A percentile compares a stretch with the other conserved stretches of the same genome.
phyloP scores from a whole-genome alignment of 1,139 yeast genomes.

The Groenewaldozyma auringiensis region DNA sequence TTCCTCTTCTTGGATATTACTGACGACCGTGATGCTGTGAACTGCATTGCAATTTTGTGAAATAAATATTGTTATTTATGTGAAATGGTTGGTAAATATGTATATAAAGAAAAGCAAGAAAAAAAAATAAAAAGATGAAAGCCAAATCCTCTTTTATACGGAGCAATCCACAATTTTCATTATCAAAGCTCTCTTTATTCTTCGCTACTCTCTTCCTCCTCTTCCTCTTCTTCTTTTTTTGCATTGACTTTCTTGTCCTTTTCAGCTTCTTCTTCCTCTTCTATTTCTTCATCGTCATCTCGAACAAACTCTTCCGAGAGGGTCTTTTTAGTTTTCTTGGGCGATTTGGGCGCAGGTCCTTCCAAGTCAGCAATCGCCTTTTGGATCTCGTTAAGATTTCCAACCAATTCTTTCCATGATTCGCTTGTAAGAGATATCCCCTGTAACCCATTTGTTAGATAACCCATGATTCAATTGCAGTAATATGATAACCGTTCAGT shows the following conservation, averaged over 20 bases:
- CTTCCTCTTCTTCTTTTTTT: neutral
- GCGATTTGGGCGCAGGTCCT: neutral
- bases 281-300: constrained; percentile 7
- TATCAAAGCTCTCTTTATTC: no score
- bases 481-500: neutral
- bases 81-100: no score
- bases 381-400: constrained; percentile 47
- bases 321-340: neutral
- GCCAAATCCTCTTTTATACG: no score
- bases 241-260: constrained; percentile 5
- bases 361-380: constrained; percentile 43
- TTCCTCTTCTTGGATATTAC: neutral
- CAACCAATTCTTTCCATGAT: constrained; percentile 52
- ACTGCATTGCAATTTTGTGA: neutral
- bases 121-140: no score
- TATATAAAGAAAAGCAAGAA: neutral
- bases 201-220: neutral
- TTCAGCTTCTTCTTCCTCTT: constrained; percentile 11
- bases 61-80: no score
- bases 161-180: no score
- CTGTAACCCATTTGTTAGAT: constrained; percentile 16
- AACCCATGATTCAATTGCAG: neutral
- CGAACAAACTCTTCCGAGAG: constrained; percentile 2
- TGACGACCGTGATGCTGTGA: constrained; percentile 2
- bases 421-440: constrained; percentile 75